Percentiles rank a stretch among this genome's conserved stretches.
These are phyloP conservation scores for Brettanomyces nanus DNA, from an alignment of 805 yeast species.

Conservation along the genomic window DNA sequence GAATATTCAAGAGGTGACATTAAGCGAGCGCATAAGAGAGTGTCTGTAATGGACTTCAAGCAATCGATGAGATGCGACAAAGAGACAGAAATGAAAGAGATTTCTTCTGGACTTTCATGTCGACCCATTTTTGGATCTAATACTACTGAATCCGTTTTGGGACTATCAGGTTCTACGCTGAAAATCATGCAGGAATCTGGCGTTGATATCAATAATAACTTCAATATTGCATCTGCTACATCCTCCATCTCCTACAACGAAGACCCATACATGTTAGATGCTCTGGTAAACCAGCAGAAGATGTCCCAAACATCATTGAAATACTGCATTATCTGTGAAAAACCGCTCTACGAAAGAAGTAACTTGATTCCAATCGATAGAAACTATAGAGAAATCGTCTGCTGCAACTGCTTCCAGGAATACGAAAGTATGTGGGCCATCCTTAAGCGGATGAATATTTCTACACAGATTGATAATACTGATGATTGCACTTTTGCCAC, in stretches of 20 bases:
- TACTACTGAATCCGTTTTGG: too few species aligned
- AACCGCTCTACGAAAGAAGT: slow-evolving; percentile 58
- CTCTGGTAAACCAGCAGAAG: slow-evolving; percentile 16
- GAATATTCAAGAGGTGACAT: neutral
- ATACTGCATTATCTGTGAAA: slow-evolving; percentile 63
- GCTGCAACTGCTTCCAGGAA: slow-evolving; percentile 50
- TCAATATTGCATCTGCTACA: too few species aligned
- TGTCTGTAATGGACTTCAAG: slow-evolving; percentile 29
- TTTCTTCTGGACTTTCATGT: too few species aligned
- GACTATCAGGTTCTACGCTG: neutral
- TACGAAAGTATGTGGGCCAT: slow-evolving; percentile 19
- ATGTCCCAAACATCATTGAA: slow-evolving; percentile 26
- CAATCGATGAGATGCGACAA: slow-evolving; percentile 17
- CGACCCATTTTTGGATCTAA: too few species aligned
- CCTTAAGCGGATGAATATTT: neutral
- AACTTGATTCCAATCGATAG: slow-evolving; percentile 21
- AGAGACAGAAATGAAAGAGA: too few species aligned
- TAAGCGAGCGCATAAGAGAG: slow-evolving; percentile 16
- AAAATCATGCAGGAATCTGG: too few species aligned
- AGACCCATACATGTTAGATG: slow-evolving; percentile 14
- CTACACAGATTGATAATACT: neutral
- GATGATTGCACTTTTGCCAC: neutral
- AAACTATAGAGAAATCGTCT: slow-evolving; percentile 45
- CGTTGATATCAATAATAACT: too few species aligned
- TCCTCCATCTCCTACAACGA: too few species aligned